Percentiles rank a stretch among this genome's conserved stretches.
Conservation (phyloP, 2,329 filamentous ascomycete genomes). For the Sphaerulina populicola region DNA sequence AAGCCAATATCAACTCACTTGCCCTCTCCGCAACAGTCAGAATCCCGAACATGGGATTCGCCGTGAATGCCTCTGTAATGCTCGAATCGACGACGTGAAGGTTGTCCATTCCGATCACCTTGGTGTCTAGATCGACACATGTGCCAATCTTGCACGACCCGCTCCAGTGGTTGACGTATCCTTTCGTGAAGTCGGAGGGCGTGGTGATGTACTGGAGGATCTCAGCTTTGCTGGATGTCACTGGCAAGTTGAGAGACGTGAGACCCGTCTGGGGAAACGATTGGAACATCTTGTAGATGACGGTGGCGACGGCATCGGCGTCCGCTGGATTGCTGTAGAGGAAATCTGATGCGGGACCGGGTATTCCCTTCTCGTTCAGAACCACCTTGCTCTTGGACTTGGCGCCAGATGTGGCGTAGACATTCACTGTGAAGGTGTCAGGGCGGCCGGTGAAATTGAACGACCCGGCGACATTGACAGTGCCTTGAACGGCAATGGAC, state of each 20-base stretch:
- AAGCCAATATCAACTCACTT: slow-evolving; percentile 41
- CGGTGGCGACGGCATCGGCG: slow-evolving; percentile 42
- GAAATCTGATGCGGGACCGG: slow-evolving; percentile 44
- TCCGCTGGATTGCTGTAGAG: slow-evolving; percentile 45
- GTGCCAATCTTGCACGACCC: slow-evolving; percentile 45
- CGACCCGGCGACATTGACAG: slow-evolving; percentile 44
- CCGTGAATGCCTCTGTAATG: slow-evolving; percentile 45
- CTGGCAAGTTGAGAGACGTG: slow-evolving; percentile 44
- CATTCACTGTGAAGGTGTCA: slow-evolving; percentile 48
- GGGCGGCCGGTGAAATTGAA: slow-evolving; percentile 44
- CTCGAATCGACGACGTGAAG: slow-evolving; percentile 47
- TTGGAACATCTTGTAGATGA: slow-evolving; percentile 46
- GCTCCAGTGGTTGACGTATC: slow-evolving; percentile 48
- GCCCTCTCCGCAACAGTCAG: slow-evolving; percentile 49
- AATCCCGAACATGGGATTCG: slow-evolving; percentile 49
- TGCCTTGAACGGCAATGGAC: slow-evolving; percentile 47
- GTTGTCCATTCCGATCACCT: slow-evolving; percentile 44
- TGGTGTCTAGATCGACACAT: slow-evolving; percentile 44
- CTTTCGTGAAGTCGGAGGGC: slow-evolving; percentile 41
- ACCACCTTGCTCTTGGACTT: slow-evolving; percentile 45
- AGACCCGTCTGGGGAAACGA: slow-evolving; percentile 38
- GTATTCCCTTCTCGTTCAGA: slow-evolving; percentile 47
- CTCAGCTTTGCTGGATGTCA: slow-evolving; percentile 41
- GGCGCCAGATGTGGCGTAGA: slow-evolving; percentile 51
- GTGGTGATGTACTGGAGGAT: slow-evolving; percentile 47